Evolutionary conservation across 2,329 filamentous ascomycete species (phyloP).

Genomic region (Neofusicoccum ribis): DNA sequence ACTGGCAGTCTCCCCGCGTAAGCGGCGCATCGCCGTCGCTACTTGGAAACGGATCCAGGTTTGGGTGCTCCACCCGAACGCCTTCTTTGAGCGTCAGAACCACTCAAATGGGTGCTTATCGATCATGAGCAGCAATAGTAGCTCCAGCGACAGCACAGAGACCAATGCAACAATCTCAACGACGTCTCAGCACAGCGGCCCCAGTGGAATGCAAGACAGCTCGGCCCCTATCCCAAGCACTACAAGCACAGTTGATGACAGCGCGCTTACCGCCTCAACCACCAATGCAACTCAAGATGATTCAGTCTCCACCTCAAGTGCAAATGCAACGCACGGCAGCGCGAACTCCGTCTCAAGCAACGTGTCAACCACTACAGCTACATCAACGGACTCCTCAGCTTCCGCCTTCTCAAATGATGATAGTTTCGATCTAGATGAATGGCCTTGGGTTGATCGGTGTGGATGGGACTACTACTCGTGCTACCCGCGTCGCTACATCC

Average conservation of each 20-base stretch:
- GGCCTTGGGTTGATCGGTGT: slow-evolving; percentile 2
- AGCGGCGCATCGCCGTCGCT: slow-evolving; percentile 28
- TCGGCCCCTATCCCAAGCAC: no score
- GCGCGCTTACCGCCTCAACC: no score
- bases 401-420: neutral
- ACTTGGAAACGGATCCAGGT: slow-evolving; percentile 28
- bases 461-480: slow-evolving; percentile 17
- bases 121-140: neutral
- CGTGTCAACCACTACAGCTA: neutral
- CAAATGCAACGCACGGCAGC: neutral
- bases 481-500: slow-evolving; percentile 22
- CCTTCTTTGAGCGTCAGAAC: slow-evolving; percentile 25
- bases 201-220: no score
- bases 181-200: no score
- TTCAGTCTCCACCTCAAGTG: neutral
- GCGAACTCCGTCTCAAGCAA: neutral
- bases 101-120: slow-evolving; percentile 4
- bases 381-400: neutral
- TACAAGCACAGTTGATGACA: no score
- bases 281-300: neutral
- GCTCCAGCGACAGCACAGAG: neutral
- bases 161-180: neutral
- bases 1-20: slow-evolving; percentile 24
- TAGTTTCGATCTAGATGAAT: neutral
- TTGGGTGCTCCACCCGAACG: slow-evolving; percentile 25